A percentile compares a stretch with the other conserved stretches of the same genome.
phyloP scores from a whole-genome alignment of 768 basidiomycete species.

The Leccinum incarnatum region DNA sequence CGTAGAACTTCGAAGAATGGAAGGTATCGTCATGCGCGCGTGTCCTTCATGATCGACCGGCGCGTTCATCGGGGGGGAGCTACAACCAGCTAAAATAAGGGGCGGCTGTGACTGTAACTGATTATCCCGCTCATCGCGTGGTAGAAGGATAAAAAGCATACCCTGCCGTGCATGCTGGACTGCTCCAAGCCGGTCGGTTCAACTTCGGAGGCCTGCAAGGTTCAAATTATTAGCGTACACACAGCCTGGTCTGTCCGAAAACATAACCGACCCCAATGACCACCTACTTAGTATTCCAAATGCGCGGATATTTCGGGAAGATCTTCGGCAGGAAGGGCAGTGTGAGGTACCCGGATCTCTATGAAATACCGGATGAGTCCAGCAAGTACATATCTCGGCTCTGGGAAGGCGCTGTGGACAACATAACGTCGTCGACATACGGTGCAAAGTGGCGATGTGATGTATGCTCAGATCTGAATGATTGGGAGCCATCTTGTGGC shows the following conservation, averaged over 20 bases:
- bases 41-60: slow-evolving; percentile 25
- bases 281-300: not conserved
- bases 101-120: not conserved
- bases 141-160: not conserved
- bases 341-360: not conserved
- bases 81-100: slow-evolving; percentile 1
- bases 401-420: slow-evolving; percentile 6
- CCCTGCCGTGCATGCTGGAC: not conserved
- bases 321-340: slow-evolving; percentile 4
- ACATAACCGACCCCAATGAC: not conserved
- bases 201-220: not conserved
- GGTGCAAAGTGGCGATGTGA: not conserved
- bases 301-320: not conserved
- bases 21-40: slow-evolving; percentile 7
- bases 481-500: not conserved
- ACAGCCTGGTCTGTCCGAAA: not conserved
- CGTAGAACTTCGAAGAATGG: slow-evolving; percentile 17
- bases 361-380: slow-evolving; percentile 1
- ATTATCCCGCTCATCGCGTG: not conserved
- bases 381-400: not conserved
- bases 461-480: not conserved
- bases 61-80: not conserved
- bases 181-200: not conserved
- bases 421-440: slow-evolving; percentile 1
- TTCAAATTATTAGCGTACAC: not conserved